phyloP scores from a whole-genome alignment of 495 filamentous ascomycete genomes.

The Parachaetomium inaequale region DNA sequence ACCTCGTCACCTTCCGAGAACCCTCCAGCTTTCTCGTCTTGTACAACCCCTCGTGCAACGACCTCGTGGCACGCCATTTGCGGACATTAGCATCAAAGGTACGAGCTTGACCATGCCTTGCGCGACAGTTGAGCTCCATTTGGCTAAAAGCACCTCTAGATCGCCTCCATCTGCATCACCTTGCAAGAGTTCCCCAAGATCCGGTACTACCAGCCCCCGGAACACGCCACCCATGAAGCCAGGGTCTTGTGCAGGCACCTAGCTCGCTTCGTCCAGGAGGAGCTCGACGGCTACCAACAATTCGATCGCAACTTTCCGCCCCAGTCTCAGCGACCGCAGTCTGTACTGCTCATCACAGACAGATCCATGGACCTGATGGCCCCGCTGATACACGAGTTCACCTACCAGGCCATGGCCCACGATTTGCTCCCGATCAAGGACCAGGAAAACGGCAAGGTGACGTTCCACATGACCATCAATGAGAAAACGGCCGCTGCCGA shows the following conservation, averaged over 20 bases:
- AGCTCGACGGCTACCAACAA: slow-evolving; percentile 80
- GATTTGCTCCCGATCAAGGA: slow-evolving; percentile 87
- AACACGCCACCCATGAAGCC: slow-evolving; percentile 75
- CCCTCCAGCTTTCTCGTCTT: slow-evolving; percentile 91
- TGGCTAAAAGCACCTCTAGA: slow-evolving; percentile 51
- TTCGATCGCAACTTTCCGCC: slow-evolving; percentile 81
- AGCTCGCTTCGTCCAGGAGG: slow-evolving; percentile 86
- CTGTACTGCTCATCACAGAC: slow-evolving; percentile 82
- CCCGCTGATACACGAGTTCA: slow-evolving; percentile 91
- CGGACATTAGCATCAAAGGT: slow-evolving; percentile 84
- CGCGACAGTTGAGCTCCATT: background rate
- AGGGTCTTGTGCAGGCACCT: slow-evolving; percentile 79
- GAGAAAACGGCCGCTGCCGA: slow-evolving; percentile 63
- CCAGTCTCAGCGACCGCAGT: slow-evolving; percentile 71
- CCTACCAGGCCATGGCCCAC: slow-evolving; percentile 96
- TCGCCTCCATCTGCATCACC: slow-evolving; percentile 76
- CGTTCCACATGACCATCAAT: slow-evolving; percentile 74
- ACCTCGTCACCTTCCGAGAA: slow-evolving; percentile 84
- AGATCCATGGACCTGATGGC: slow-evolving; percentile 86
- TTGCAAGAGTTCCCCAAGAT: slow-evolving; percentile 87
- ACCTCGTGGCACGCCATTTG: slow-evolving; percentile 75
- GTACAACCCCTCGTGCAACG: slow-evolving; percentile 86
- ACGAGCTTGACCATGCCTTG: slow-evolving; percentile 17
- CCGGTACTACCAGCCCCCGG: slow-evolving; percentile 73
- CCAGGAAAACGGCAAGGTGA: slow-evolving; percentile 65